These are phyloP conservation scores for Nyssa sinensis DNA, from an alignment of 148 eudicot species.

Conservation along the genomic window DNA sequence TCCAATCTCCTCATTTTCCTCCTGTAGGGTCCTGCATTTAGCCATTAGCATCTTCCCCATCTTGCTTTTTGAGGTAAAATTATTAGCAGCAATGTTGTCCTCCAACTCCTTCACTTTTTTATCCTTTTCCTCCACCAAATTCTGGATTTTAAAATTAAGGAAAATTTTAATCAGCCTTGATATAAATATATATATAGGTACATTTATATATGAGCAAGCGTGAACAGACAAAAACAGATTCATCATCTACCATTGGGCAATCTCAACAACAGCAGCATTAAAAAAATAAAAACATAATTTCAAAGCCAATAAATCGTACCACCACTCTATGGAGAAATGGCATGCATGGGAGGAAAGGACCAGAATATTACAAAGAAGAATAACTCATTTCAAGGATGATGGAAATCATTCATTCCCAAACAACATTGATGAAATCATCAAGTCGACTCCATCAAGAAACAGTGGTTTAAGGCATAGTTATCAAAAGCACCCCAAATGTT, in stretches of 20 bases:
- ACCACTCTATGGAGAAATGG: not conserved
- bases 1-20: slow-evolving; percentile 99
- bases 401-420: not conserved
- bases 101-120: slow-evolving; percentile 91
- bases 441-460: not conserved
- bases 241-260: not conserved
- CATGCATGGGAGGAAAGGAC: not conserved
- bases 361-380: not conserved
- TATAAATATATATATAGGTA: not conserved
- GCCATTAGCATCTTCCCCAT: slow-evolving; percentile 97
- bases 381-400: not conserved
- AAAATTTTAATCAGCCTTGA: slow-evolving; percentile 13
- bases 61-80: slow-evolving; percentile 87
- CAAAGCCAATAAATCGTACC: not conserved
- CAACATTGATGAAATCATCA: no score
- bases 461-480: not conserved
- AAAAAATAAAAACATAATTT: not conserved
- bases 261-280: not conserved
- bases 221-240: slow-evolving; percentile 1
- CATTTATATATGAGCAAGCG: no score
- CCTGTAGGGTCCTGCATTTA: slow-evolving; percentile 86
- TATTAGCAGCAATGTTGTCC: slow-evolving; percentile 77
- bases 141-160: slow-evolving; percentile 39
- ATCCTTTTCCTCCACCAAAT: slow-evolving; percentile 96
- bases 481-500: no score